Percentiles rank a stretch among this genome's conserved stretches.
These are phyloP conservation scores for Talaromyces sp. DNA, from an alignment of 2,329 filamentous ascomycete species.

Conservation along the genomic window DNA sequence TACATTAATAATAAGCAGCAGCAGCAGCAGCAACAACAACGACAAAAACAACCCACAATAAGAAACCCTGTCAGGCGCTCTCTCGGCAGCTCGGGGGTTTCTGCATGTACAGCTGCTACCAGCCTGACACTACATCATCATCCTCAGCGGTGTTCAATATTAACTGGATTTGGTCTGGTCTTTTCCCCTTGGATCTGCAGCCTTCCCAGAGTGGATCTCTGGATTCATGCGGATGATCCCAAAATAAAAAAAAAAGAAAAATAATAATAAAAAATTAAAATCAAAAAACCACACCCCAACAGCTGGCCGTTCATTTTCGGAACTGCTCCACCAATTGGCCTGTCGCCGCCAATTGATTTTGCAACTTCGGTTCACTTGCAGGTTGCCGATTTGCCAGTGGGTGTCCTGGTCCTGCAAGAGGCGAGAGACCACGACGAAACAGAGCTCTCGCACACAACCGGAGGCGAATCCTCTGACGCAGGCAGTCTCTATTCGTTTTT, in stretches of 20 bases:
- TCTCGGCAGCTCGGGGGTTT: not conserved
- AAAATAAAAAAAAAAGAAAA: not conserved
- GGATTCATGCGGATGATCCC: not conserved
- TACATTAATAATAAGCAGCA: not conserved
- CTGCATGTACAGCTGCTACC: not conserved
- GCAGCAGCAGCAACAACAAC: not conserved
- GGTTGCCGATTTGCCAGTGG: not conserved
- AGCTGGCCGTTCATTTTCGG: not conserved
- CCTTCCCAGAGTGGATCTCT: constrained; percentile 1
- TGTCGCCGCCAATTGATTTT: not conserved
- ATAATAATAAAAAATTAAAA: not conserved
- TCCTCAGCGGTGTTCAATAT: not conserved
- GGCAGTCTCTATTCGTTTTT: not conserved
- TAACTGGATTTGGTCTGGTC: not conserved
- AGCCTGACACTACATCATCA: not conserved
- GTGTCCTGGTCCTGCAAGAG: not conserved
- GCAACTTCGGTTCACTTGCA: not conserved
- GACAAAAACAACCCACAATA: not conserved
- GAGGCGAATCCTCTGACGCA: not conserved
- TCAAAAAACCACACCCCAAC: not conserved
- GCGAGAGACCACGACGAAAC: not conserved
- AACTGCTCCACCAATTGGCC: not conserved
- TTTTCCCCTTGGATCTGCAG: not conserved
- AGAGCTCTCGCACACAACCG: not conserved
- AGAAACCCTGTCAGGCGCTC: not conserved